These are phyloP conservation scores for Metarhizium sp. DNA, from an alignment of 2,329 filamentous ascomycete species.

Conservation along the genomic window DNA sequence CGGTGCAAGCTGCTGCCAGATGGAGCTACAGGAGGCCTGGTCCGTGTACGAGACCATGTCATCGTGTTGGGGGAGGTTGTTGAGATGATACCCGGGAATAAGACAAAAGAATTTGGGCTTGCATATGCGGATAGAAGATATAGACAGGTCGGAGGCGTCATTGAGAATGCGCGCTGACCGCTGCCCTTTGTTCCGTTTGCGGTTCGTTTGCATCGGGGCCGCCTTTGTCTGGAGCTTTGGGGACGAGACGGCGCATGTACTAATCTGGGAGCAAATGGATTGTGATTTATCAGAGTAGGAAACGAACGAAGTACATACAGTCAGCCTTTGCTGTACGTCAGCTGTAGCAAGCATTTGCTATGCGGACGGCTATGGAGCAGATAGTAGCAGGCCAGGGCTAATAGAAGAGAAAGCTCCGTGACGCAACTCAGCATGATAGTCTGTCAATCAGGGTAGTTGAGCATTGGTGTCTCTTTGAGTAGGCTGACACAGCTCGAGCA, in stretches of 20 bases:
- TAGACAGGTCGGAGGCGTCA: slow-evolving; percentile 29
- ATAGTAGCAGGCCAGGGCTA: too few relatives aligned
- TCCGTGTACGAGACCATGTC: slow-evolving; percentile 41
- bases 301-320: too few relatives aligned
- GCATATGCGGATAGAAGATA: slow-evolving; percentile 41
- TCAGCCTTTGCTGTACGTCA: too few relatives aligned
- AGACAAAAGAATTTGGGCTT: slow-evolving; percentile 31
- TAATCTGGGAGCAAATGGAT: too few relatives aligned
- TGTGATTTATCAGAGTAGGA: too few relatives aligned
- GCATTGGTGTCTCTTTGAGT: too few relatives aligned
- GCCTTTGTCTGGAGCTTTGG: neutral
- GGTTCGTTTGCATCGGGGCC: neutral
- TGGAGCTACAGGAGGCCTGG: slow-evolving; percentile 27
- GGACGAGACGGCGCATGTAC: neutral
- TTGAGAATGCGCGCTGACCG: slow-evolving; percentile 11
- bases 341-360: too few relatives aligned
- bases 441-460: too few relatives aligned
- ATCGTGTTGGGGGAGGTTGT: slow-evolving; percentile 43
- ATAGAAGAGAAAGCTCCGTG: too few relatives aligned
- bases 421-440: too few relatives aligned
- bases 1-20: slow-evolving; percentile 32
- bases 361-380: too few relatives aligned
- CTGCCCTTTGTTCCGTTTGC: neutral
- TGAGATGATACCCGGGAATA: slow-evolving; percentile 28
- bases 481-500: too few relatives aligned